These are phyloP conservation scores for Linum tenue DNA, from an alignment of 345 rosid genomes.

Conservation along the genomic window DNA sequence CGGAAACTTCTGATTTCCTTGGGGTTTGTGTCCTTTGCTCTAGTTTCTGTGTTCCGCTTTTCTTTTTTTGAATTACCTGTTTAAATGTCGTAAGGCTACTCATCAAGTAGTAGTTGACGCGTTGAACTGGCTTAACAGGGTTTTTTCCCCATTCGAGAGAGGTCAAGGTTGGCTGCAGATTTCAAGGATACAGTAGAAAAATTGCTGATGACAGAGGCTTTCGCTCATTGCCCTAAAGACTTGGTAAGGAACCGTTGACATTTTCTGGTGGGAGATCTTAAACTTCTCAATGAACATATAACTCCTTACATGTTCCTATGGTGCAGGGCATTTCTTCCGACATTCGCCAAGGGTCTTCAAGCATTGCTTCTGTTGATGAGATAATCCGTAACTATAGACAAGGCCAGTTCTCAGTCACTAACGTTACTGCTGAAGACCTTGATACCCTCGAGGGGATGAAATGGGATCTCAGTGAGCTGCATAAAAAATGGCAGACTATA, in stretches of 20 bases:
- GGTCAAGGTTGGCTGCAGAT: slow-evolving; percentile 56
- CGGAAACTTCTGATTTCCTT: slow-evolving; percentile 91
- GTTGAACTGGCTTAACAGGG: slow-evolving; percentile 44
- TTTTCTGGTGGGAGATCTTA: not conserved
- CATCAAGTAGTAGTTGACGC: slow-evolving; percentile 8
- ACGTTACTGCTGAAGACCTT: slow-evolving; percentile 34
- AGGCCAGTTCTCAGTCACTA: slow-evolving; percentile 28
- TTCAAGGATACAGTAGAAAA: slow-evolving; percentile 43
- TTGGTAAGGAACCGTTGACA: slow-evolving; percentile 30
- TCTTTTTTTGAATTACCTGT: slow-evolving; percentile 8
- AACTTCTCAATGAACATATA: slow-evolving; percentile 6
- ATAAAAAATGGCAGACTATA: slow-evolving; percentile 70
- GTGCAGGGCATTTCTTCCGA: slow-evolving; percentile 56
- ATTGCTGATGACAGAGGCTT: slow-evolving; percentile 46
- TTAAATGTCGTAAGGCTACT: not conserved
- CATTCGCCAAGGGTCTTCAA: slow-evolving; percentile 50
- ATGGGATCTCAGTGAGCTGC: slow-evolving; percentile 42
- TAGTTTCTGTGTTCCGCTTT: not conserved
- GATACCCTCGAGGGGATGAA: slow-evolving; percentile 45
- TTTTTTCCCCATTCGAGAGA: slow-evolving; percentile 78
- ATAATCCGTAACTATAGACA: slow-evolving; percentile 33
- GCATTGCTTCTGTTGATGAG: slow-evolving; percentile 35
- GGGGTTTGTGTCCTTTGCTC: slow-evolving; percentile 49
- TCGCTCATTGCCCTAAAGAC: slow-evolving; percentile 21
- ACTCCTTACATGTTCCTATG: slow-evolving; percentile 12